Base-by-base conservation (phyloP, 768 basidiomycete genomes). In the Boletus rubescentipes region DNA sequence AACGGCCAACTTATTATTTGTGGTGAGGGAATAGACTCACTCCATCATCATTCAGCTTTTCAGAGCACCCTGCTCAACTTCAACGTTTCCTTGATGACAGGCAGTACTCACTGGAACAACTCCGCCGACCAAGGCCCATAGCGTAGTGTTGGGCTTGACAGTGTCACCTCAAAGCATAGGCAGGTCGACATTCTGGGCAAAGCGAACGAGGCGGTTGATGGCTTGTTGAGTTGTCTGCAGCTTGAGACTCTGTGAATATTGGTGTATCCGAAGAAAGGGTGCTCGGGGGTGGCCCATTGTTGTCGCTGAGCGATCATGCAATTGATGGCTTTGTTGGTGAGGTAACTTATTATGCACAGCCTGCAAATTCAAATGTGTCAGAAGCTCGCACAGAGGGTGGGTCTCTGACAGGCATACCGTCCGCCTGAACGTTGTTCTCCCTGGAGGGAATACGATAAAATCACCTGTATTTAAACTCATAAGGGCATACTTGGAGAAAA, bases 241-340 rank as follows among this genome's bases (percentile, higher is more conserved):
- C 43, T 71, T 68, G 40, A 90, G 70, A 62, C 83, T 87, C 60
- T 77, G 67, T 76, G 77, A 5, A 87, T 88, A 64, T 88, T 91
- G 53, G 87, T 89, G n/a, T 79, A 69, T 14, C 88, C 88, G 57
- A 83, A 89, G 75, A 85, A 91, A 21, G 88, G 78, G 62, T 90
- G 88, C 61, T 90, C 87, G 23, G 72, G 57, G 6, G 80, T 77
- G 16, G 81, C 81, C 20, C 83, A 87, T 34, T 79, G 79, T 53
- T 86, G 75, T 65, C 84, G 82, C 62, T 86, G 82, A 10, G 86
- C 83, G 55, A 87, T 81, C 46, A 76, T 73, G 15, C 87, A 87
- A 55, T 78, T 82, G 58, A 89, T 79, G 6, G 83, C 85, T 11
- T 29, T 49, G 61, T 89, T 88, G 15, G 84, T 85, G 46, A 89